Base-by-base conservation (phyloP, 306 rosid genomes). In the Lathyrus aphaca region DNA sequence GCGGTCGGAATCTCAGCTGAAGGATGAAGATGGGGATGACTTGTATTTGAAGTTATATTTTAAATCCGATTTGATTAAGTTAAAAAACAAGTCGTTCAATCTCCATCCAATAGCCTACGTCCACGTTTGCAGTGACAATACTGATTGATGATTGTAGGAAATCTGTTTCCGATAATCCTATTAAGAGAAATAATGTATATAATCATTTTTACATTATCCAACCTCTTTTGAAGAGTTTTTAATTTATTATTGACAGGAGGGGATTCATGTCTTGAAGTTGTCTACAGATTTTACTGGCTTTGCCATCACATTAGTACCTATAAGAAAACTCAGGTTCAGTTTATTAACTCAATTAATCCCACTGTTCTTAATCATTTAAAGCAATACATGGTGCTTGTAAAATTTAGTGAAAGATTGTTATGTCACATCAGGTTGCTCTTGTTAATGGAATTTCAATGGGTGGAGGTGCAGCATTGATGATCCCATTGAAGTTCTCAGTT, bases 361-460 rank as follows among this genome's bases (percentile, higher is more conserved):
- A 60, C 43, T 46, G 3, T 66, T 59, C 10, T 23, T 17, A 18
- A 40, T 23, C 53, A 11, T 59, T 56, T 42, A 27, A 10, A 37
- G 17, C 54, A 58, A 11, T 30, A 42, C 23, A 46, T 58, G 16
- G 61, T 12, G 27, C 27, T 17, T 51, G 38, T 46, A 50, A 43
- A 50, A 5, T 54, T 54, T 53, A 19, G n/a, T 51, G 12, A 51
- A 56, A 11, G 19, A 6, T 40, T 56, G 42, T 69, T 69, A 15
- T 62, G 56, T 53, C 77, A 71, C 60, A 38, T 73, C 74, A 94
- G 97, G 98, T 94, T 80, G 85, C 94, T 43, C 90, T 90, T 68
- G 97, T 85, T 48, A 68, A 90, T 68, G 98, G 98, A 80, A 87
- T 94, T 80, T 84, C 97, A 75, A 88, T 94, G 96, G 98, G 98